Conservation (phyloP, 2,329 filamentous ascomycete genomes). For the Cercospora zeae-maydis region DNA sequence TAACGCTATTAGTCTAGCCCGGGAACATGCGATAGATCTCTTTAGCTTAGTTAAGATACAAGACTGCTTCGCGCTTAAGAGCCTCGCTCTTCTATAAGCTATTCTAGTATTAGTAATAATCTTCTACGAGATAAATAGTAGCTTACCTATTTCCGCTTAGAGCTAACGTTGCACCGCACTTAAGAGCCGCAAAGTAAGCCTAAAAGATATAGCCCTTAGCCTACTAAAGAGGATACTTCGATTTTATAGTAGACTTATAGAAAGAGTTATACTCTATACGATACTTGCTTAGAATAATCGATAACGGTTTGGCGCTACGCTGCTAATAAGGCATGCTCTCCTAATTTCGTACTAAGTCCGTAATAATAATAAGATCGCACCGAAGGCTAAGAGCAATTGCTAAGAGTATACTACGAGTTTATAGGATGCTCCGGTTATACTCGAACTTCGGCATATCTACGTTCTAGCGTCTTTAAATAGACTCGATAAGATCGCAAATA, state of each 20-base stretch:
- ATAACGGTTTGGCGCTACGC: conserved; percentile 12
- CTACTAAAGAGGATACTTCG: conserved; percentile 43
- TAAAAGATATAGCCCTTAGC: conserved; percentile 52
- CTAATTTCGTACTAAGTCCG: conserved; percentile 40
- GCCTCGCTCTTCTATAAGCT: conserved; percentile 4
- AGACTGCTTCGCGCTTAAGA: conserved; percentile 22
- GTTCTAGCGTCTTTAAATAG: conserved; percentile 37
- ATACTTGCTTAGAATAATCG: conserved; percentile 36
- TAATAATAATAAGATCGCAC: conserved; percentile 49
- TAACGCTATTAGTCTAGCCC: conserved; percentile 36
- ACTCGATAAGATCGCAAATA: conserved; percentile 46
- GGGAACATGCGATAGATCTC: conserved; percentile 27
- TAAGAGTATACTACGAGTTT: conserved; percentile 39
- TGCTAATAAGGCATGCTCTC: conserved; percentile 7
- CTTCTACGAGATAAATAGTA: not conserved
- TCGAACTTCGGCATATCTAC: conserved; percentile 15
- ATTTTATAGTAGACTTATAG: conserved; percentile 38
- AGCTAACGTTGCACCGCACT: conserved; percentile 29
- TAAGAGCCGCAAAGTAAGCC: conserved; percentile 49
- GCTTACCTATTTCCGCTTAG: not conserved
- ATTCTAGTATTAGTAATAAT: not conserved
- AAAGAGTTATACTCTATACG: conserved; percentile 43
- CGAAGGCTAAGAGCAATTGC: conserved; percentile 47
- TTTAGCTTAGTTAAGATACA: conserved; percentile 31
- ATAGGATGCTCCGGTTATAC: conserved; percentile 29